Evolutionary conservation across 208 protist genomes (phyloP), one percentile per base, ranked within the genome.

Genomic region (Leishmania gerbilli): DNA sequence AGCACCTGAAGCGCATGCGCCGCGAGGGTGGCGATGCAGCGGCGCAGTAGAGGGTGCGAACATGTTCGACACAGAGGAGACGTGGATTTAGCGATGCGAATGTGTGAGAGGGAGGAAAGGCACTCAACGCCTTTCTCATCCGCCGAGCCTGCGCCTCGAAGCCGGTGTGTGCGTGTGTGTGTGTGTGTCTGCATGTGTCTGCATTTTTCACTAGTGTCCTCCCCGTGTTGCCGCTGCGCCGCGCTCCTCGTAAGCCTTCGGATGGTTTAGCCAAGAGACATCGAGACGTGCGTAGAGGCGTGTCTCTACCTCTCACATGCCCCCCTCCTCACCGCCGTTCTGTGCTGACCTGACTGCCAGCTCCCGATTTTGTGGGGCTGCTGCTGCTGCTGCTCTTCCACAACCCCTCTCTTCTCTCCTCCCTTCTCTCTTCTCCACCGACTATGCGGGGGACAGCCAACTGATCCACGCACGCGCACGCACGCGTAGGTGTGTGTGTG

Each of bases 1-100:
- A 95, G 76, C 84, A 89, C 13, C 83, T 94, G 58, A 97, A 97
- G 79, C 84, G 87, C 60, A 72, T 95, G 71, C 90, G 86, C 37
- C 76, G 88, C 34, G 93, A 95, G 74, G 81, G 72, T 51, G 55
- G 34, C 31, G 37, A 60, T 47, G 11, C 65, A 71, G 74, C 27
- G 27, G 15, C 45, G n/a, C 47, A 21, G 49, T 76, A 62, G 51
- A 62, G 51, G 7, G 3, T 21, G 51, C 62, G 62, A 53, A 6
- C 7, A 34, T 19, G 6, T 49, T 6, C 3, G 68, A 13, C 15
- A 0, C 68, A 51, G 19, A 19, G 21, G 11, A 45, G 11, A 45
- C 65, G 1, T 19, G 6, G 65, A 45, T 40, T 31, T 47, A 47
- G 37, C 31, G 37, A 45, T 7, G 37, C 0, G 45, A 47, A 0